Evolutionary conservation across 495 filamentous ascomycete species (phyloP).

Genomic region (Pyronema domesticum): DNA sequence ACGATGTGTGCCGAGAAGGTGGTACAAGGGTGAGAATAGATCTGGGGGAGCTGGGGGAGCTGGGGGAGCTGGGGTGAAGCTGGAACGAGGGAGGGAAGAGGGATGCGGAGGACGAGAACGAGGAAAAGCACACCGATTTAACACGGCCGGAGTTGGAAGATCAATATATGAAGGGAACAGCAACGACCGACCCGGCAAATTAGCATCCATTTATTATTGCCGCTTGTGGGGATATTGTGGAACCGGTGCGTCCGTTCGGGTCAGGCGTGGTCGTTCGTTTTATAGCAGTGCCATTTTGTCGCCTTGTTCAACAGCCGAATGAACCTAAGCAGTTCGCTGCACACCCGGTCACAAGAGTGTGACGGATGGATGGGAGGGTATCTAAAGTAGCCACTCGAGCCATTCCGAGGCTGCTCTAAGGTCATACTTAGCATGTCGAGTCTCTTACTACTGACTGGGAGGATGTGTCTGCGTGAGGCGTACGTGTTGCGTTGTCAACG

Average conservation of each 20-base stretch:
- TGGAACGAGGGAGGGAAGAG: too few species aligned
- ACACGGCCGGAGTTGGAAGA: too few species aligned
- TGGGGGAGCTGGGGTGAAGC: too few species aligned
- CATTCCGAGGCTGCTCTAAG: too few species aligned
- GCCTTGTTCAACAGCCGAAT: constrained; percentile 21
- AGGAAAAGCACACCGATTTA: not conserved
- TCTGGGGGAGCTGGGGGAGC: too few species aligned
- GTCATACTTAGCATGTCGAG: too few species aligned
- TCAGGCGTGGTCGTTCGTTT: constrained; percentile 15
- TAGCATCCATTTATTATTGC: constrained; percentile 1
- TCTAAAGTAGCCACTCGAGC: not conserved
- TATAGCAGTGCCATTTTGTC: not conserved
- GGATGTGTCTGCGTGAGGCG: not conserved
- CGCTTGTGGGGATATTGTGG: not conserved
- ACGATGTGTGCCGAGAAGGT: not conserved
- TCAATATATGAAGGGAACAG: not conserved
- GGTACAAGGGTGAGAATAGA: not conserved
- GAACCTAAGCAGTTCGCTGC: constrained; percentile 6
- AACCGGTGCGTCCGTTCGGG: not conserved
- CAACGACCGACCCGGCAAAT: not conserved
- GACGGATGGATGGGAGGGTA: not conserved
- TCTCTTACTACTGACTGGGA: too few species aligned
- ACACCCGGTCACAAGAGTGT: constrained; percentile 19
- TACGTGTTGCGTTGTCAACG: not conserved
- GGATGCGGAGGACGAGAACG: too few species aligned